Base-by-base conservation (phyloP, 1,284 basidiomycete species). In the Stereum hirsutum region DNA sequence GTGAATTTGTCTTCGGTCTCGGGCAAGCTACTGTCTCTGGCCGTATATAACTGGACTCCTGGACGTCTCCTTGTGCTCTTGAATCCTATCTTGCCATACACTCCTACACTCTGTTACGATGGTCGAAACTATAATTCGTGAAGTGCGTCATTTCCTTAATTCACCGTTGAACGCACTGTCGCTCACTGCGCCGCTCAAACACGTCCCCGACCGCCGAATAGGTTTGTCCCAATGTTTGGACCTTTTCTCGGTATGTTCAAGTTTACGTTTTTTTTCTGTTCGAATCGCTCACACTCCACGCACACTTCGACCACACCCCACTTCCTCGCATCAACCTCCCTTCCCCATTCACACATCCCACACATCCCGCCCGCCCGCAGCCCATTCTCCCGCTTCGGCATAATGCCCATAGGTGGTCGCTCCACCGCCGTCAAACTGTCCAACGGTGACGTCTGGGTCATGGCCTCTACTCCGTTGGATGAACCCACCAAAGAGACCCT, bases 391-490 rank as follows among this genome's bases (percentile, higher is more conserved):
- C 75, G 85, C n/a, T 75, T 72, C 46, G 77, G 80, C 8, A 27
- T 86, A 8, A 51, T 89, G 26, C 86, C 84, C 3, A 64, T 91
- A 21, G 90, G 90, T 1, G 88, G 89, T 19, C 68, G 90, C 35
- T 85, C 86, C 1, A 95, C 89, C 0, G 92, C 91, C 1, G 70
- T 96, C 57, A 81, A 74, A 61, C 66, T 96, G 44, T 64, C 64
- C 38, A 70, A 75, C 43, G 80, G 82, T 15, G 80, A 76, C 4
- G 78, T 96, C 20, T 94, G 90, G 79, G 69, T 96, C 1, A 70
- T 95, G 25, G 91, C 89, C 1, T 93, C 89, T 2, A 89, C 89
- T 3, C 86, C 89, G 0, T 64, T 91, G 42, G 78, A 81, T 38
- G 63, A 72, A 5, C 81, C 81, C 28, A 94, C 89, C 1, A 84